Conservation (phyloP, 2,329 filamentous ascomycete species). For the Trichophyton equinum region DNA sequence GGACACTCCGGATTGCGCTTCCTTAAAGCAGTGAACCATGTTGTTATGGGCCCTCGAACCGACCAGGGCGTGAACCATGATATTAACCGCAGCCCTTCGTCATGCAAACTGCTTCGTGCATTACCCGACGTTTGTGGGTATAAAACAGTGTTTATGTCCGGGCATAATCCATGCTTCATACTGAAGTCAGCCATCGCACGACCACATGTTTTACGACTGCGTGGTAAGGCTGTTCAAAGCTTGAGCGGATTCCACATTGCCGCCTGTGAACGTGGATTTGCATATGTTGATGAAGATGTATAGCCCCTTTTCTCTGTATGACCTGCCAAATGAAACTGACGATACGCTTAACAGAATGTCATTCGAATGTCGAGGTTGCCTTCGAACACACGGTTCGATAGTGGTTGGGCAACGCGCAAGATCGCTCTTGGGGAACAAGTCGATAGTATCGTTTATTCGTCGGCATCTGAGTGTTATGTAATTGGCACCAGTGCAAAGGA, state of each 20-base stretch:
- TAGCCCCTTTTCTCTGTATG: constrained; percentile 6
- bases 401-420: constrained; percentile 63
- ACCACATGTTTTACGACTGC: constrained; percentile 62
- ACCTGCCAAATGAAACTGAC: not conserved
- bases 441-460: constrained; percentile 62
- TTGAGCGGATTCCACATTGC: constrained; percentile 66
- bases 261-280: constrained; percentile 68
- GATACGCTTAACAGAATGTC: constrained; percentile 39
- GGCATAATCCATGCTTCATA: constrained; percentile 66
- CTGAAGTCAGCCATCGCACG: constrained; percentile 66
- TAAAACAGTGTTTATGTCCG: constrained; percentile 69
- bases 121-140: constrained; percentile 54
- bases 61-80: not conserved
- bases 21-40: constrained; percentile 58
- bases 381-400: constrained; percentile 54
- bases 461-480: constrained; percentile 61
- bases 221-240: constrained; percentile 54
- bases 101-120: constrained; percentile 37
- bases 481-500: constrained; percentile 56
- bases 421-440: constrained; percentile 58
- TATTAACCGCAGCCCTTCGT: no score
- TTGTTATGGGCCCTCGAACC: constrained; percentile 14
- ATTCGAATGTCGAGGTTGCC: constrained; percentile 65
- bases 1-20: constrained; percentile 48
- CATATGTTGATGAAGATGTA: constrained; percentile 57